Evolutionary conservation across 2,329 filamentous ascomycete species (phyloP), one percentile per base, ranked within the genome.

Genomic region (Penicillium sp.): DNA sequence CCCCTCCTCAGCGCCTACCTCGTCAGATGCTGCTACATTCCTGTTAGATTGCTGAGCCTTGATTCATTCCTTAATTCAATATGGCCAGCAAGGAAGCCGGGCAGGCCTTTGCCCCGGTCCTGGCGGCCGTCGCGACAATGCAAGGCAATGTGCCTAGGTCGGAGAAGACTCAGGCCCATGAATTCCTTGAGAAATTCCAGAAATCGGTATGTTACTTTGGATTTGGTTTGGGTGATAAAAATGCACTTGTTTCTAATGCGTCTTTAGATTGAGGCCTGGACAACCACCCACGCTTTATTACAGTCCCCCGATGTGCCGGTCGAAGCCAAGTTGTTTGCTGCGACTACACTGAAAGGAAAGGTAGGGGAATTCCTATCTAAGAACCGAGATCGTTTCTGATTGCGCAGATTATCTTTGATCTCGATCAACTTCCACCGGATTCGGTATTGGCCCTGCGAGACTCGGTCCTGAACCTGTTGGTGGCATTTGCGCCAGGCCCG

Each of bases 341-440:
- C 94, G 55, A 97, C 93, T 43, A 99, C 94, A 48, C 79, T 99
- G 69, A 96, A 96, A 79, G 94, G 94, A 81, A 99, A 99, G 87
- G 94, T 97, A 80, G 62, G 78, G 18, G 23, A 13, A 29, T 16
- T 32, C 18, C 39, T 14, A 6, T 5, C 23, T 26, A 14, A 7
- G 4, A 13, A 14, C 29, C 16, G n/a, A 39, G 13, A 9, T 29
- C 6, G 27, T 35, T 18, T 73, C 62, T 72, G 58, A 45, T 42
- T 61, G 59, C 48, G 43, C 70, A 99, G 94, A 97, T 99, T 65
- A 92, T 92, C 62, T 99, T 96, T 74, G 94, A 99, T 77, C 84
- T 97, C 50, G 83, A 93, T 60, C 93, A 97, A 78, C 84, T 99
- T 47, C 87, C 91, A 11, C 79, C 86, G 58, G 83, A 84, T 66